Percentiles rank a stretch among this genome's conserved stretches.
Evolutionary conservation across 2,329 filamentous ascomycete species (phyloP).

Genomic region (Mycogone perniciosa): DNA sequence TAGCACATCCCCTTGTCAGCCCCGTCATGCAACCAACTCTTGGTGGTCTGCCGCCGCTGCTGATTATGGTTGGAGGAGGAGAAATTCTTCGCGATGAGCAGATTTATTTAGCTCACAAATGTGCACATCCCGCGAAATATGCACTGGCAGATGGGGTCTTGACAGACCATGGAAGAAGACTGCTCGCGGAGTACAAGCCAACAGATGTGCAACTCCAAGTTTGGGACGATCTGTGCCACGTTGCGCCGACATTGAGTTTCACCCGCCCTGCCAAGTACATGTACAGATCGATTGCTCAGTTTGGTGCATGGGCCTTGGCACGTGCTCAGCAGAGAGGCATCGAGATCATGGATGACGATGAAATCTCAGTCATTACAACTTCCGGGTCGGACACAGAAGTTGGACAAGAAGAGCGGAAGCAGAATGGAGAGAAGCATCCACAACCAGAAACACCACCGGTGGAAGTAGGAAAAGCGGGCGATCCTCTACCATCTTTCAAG

Average conservation of each 20-base stretch:
- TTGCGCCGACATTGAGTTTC: slow-evolving; percentile 87
- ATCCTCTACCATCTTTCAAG: slow-evolving; percentile 71
- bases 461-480: slow-evolving; percentile 77
- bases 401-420: slow-evolving; percentile 18
- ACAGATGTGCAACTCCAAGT: slow-evolving; percentile 93
- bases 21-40: slow-evolving; percentile 82
- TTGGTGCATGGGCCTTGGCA: slow-evolving; percentile 85
- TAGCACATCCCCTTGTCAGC: slow-evolving; percentile 84
- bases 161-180: slow-evolving; percentile 53
- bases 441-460: slow-evolving; percentile 16
- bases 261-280: slow-evolving; percentile 94
- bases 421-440: slow-evolving; percentile 18
- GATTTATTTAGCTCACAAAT: slow-evolving; percentile 91
- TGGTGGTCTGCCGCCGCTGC: slow-evolving; percentile 79
- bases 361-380: slow-evolving; percentile 65
- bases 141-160: slow-evolving; percentile 60
- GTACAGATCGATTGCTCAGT: slow-evolving; percentile 88
- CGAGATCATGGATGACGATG: slow-evolving; percentile 73
- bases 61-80: slow-evolving; percentile 81
- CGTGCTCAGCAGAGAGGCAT: slow-evolving; percentile 73
- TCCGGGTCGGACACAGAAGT: slow-evolving; percentile 38
- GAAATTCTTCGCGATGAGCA: slow-evolving; percentile 91
- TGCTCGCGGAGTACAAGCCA: slow-evolving; percentile 63
- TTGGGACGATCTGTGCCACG: slow-evolving; percentile 93
- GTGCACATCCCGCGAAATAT: slow-evolving; percentile 74